Base-by-base conservation (phyloP, 129 eudicot genomes). In the Chrysanthemum lavandulifolium region DNA sequence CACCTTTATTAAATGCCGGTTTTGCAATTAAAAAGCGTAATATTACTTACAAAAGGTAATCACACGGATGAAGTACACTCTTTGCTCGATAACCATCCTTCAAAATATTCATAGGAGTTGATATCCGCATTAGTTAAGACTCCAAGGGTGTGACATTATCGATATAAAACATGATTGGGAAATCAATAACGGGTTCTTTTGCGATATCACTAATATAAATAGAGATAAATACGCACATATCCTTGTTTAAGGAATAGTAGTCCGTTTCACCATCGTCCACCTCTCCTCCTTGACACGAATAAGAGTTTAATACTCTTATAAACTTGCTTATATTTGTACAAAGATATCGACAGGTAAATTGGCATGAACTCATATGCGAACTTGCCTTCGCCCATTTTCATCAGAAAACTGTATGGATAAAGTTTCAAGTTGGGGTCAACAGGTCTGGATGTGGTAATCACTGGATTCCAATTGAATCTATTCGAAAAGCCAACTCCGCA, bases 91-190 rank as follows among this genome's bases (percentile, higher is more conserved):
- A 89, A 81, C 96, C 98, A 89, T 48, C 73, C 72, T 60, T 80
- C 81, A 64, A 85, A 83, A 86, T 62, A 92, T 43, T 84, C 56
- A 15, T 80, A 80, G 58, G 85, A 78, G 52, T 89, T 88, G 0
- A 66, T 47, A 67, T 92, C 98, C 14, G 98, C 88, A 55, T 80
- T 83, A 60, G 83, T 79, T 67, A 92, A 80, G 73, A 88, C 98
- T 19, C 92, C 91, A 92, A 88, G 65, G 98, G 88, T 48, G 83
- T 79, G 55, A 92, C 90, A 61, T 83, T 83, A 92, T 89, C 89
- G 91, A 73, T 80, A 85, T 54, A 47, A 59, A 68, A 67, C 59
- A 54, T 14, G 61, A 18, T 8, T 40, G 2, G 13, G 10, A 52
- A 25, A 61, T 69, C 36, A 68, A 61, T 43, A 25, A 40, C 2